Evolutionary conservation across 2,329 filamentous ascomycete genomes (phyloP), one percentile per base, ranked within the genome.

Genomic region (Dactylellina parvicollis): DNA sequence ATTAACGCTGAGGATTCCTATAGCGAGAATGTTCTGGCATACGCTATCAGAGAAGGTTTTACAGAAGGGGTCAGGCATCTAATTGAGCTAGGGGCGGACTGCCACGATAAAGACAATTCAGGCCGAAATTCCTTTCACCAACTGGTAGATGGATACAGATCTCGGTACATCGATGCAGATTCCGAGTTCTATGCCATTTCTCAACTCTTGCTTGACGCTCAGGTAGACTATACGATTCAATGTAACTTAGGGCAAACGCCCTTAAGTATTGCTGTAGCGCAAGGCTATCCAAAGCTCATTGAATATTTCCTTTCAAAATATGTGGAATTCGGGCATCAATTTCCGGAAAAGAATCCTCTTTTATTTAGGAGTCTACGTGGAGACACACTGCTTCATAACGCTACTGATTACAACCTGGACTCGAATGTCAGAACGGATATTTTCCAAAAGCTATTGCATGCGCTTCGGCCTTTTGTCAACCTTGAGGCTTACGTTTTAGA

Each of bases 291-390:
- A n/a, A 16, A 54, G 18, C 34, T 64, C 5, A 18, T 54, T 12
- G 18, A 65, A 4, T 59, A 64, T 12, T 47, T 72, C 8, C 4
- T 72, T 2, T 16, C 42, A 38, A 50, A 56, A 22, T 70, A 61
- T 28, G 22, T 42, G 0, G 26, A 46, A 18, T 16, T 46, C 8
- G 49, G n/a, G 14, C 61, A 20, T n/a, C 7, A 5, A 28, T 10
- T n/a, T 9, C 9, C 34, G 14, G 28, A 42, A 42, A 30, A 18
- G 14, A 60, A 12, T 18, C 7, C n/a, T 24, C 3, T 47, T 60
- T 38, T 46, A 5, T 3, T n/a, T 12, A 24, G 18, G 26, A 28
- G 50, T 20, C 4, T 12, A 8, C 2, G 40, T 44, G 30, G 44
- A 5, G 24, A 8, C 20, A 18, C 28, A 12, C 20, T 61, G 12